Base-by-base conservation (phyloP, 768 basidiomycete genomes). In the Tulasnella calospora region DNA sequence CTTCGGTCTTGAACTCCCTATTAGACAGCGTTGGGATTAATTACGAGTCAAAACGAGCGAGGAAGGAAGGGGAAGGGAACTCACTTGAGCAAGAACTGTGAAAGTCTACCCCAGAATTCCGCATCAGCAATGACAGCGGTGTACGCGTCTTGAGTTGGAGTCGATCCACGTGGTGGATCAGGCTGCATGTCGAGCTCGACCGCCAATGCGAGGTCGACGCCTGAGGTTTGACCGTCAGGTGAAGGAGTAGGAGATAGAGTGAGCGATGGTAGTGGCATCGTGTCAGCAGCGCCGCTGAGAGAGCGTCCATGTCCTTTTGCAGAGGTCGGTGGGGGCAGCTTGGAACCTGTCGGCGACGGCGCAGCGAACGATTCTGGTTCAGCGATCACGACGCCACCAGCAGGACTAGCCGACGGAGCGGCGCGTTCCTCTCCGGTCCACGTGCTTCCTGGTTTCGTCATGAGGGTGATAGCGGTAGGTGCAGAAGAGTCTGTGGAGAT, bases 171-270 rank as follows among this genome's bases (percentile, higher is more conserved):
- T 67, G 87, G 85, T 15, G 88, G 86, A 41, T 87, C 87, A 47
- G 86, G 84, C 0, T 89, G 86, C 35, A 89, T 87, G 80, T 94
- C 92, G 35, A 94, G 86, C 27, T 90, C 89, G 82, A 94, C 87
- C 13, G 71, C 77, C 33, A 78, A 30, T 23, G 73, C 35, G 27
- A 75, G 41, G n/a, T 61, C 55, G 27, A 71, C 69, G n/a, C 51
- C 75, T 17, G 77, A 40, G n/a, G 55, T 41, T 12, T 44, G 27
- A 6, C 44, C 41, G 30, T 71, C 46, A 81, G 6, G 87, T 84
- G 81, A 88, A 88, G 92, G 92, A 3, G 92, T 92, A 0, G 92
- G 92, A 0, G 92, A 93, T 61, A 94, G 86, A 21, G 94, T 91
- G 74, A 94, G 90, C 67, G 91, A 92, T 0, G 94, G 93, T 30